These are phyloP conservation scores for Penicillium lividum DNA, from an alignment of 495 filamentous ascomycete genomes.

Conservation along the genomic window DNA sequence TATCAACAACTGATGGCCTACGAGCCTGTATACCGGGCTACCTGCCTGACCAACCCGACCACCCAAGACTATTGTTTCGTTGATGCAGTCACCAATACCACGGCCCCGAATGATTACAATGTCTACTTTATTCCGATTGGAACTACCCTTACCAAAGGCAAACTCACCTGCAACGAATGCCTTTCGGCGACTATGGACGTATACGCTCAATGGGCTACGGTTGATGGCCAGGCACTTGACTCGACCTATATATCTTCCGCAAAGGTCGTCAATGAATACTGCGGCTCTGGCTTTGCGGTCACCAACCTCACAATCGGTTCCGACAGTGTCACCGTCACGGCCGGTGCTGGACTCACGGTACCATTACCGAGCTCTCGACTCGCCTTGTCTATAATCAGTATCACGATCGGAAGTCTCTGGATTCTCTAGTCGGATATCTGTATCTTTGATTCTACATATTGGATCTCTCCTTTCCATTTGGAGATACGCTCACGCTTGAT, in stretches of 20 bases:
- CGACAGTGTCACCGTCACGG: constrained; percentile 12
- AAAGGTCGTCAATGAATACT: constrained; percentile 61
- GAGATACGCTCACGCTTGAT: constrained; percentile 23
- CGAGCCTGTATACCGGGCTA: constrained; percentile 71
- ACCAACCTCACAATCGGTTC: constrained; percentile 52
- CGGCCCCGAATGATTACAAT: constrained; percentile 66
- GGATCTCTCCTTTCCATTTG: constrained; percentile 11
- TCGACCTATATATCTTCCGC: constrained; percentile 64
- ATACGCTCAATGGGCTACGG: constrained; percentile 61
- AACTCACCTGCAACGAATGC: constrained; percentile 71
- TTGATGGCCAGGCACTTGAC: constrained; percentile 57
- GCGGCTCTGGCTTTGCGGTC: constrained; percentile 64
- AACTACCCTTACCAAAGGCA: constrained; percentile 58
- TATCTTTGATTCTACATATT: not conserved
- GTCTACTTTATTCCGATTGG: constrained; percentile 86
- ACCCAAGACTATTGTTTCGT: constrained; percentile 65
- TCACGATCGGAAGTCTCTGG: constrained; percentile 7
- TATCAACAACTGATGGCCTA: constrained; percentile 75
- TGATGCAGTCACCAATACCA: constrained; percentile 75
- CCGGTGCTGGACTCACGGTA: constrained; percentile 16
- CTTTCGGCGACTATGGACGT: constrained; percentile 68
- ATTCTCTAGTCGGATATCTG: constrained; percentile 1
- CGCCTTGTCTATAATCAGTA: constrained; percentile 1
- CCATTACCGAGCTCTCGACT: constrained; percentile 6
- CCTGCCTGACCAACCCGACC: constrained; percentile 63